Evolutionary conservation across 2,329 filamentous ascomycete species (phyloP), one percentile per base, ranked within the genome.

Genomic region (Aspergillus vadensis): DNA sequence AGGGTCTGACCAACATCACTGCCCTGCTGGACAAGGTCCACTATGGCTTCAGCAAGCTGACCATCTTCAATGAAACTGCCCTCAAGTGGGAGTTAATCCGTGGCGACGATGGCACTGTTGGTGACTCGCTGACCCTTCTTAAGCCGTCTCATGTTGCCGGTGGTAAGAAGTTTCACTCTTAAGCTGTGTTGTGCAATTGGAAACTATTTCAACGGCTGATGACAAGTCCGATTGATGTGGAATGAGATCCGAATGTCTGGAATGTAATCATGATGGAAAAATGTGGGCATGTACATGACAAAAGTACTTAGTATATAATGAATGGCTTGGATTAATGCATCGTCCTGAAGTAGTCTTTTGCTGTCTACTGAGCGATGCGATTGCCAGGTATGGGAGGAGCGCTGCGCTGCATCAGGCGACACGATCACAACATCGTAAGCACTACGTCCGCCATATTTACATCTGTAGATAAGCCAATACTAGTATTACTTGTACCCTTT

Each of bases 41-140:
- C 63, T 84, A 79, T 59, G 81, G 82, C 6, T 82, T 83, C 65
- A 81, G 75, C 70, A 82, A 79, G 69, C 61, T 83, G 54, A 78
- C 74, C 2, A 71, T 82, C 23, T 68, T 77, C 41, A 79, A 78
- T 55, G 70, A 74, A 4, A 78, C 70, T 3, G 72, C 75, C 1
- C 63, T 79, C 2, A 77, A 75, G n/a, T 83, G 78, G 77, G 70
- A 80, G 56, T 83, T 80, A 58, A 74, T 83, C 57, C 73, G 73
- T 7, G 81, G 82, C 27, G 75, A 74, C 55, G 74, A 74, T 50
- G 74, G 72, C 0, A 65, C 61, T 12, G 66, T 76, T 51, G 75
- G 77, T 5, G 80, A 82, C 64, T 67, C 72, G 21, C 61, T 82
- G 32, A 74, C 65, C 17, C 50, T 78, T 57, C 61, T 77, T 12